Evolutionary conservation across 2,329 filamentous ascomycete genomes (phyloP), one percentile per base, ranked within the genome.

Genomic region (Colletotrichum euphorbiae): DNA sequence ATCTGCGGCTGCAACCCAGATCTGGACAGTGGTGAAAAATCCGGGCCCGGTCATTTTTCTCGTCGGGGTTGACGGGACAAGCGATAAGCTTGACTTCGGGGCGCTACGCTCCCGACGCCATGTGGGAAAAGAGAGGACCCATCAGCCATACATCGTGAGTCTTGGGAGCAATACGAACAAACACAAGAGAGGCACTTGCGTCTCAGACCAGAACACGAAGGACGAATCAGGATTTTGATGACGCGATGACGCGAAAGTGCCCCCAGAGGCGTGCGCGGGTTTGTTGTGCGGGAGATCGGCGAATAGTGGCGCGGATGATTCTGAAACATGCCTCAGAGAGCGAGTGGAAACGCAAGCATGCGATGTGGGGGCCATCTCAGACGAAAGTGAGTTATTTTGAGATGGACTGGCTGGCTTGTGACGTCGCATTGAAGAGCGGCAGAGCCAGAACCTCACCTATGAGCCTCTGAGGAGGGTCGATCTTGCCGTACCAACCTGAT

Each of bases 291-390:
- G 65, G 65, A 68, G 65, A 68, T 68, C 60, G 65, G 59, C 65
- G 52, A 68, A 62, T 45, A 68, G 65, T 38, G 48, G 60, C 51
- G 36, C 50, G 45, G 52, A 68, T 48, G 9, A 54, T 19, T 45
- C 15, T 68, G 65, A 68, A 68, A 68, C 65, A 58, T 68, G 65
- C 65, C 65, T 68, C 65, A 59, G 60, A 58, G 65, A 50, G 52
- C 19, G 17, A 33, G 65, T 43, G 60, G 60, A 64, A 68, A 68
- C 65, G 54, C 45, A 54, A 58, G 52, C 65, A 68, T 68, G 65
- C 65, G 60, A n/a, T n/a, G 52, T 59, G 60, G 65, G 64, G 45
- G 46, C 42, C 28, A 19, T 46, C 51, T 58, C 64, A 58, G 58
- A 67, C 36, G 43, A 51, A 57, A 50, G 15, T 55, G 33, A 57